These are phyloP conservation scores for Umbellularia californica DNA, from an alignment of 164 flowering plant genomes.

Conservation along the genomic window DNA sequence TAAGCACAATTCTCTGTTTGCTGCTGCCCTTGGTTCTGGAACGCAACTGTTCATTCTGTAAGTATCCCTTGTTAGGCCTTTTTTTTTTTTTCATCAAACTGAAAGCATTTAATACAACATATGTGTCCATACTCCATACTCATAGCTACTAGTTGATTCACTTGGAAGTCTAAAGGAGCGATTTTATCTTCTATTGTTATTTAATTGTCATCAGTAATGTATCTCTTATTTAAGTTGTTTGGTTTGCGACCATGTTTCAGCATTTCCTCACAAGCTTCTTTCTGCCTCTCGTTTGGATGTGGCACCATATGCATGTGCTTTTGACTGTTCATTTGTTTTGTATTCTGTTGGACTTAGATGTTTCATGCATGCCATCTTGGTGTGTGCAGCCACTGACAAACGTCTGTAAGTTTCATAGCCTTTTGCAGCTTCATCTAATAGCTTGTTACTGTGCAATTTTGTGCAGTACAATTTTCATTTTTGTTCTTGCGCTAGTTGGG, in stretches of 20 bases:
- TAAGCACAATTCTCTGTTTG: slow-evolving; percentile 34
- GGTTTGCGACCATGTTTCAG: not conserved
- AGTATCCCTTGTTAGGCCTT: slow-evolving; percentile 9
- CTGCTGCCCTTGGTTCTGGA: slow-evolving; percentile 40
- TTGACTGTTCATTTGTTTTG: no score
- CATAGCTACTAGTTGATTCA: not conserved
- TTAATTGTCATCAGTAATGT: not conserved
- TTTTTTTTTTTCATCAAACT: not conserved
- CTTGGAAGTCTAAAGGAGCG: not conserved
- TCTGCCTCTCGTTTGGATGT: not conserved
- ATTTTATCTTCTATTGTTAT: not conserved
- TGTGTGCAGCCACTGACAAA: no score
- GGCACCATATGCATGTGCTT: no score
- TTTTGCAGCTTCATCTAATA: not conserved
- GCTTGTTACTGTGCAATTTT: not conserved
- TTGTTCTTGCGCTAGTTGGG: slow-evolving; percentile 36
- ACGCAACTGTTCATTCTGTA: slow-evolving; percentile 37
- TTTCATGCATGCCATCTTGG: no score
- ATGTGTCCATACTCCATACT: not conserved
- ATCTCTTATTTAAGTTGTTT: not conserved
- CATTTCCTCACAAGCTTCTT: not conserved
- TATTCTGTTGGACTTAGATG: no score
- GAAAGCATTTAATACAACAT: not conserved
- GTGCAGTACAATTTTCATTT: slow-evolving; percentile 39
- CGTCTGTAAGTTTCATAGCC: not conserved